Base-by-base conservation (phyloP, 352 stramenopile genomes). In the Pythium coloratum region DNA sequence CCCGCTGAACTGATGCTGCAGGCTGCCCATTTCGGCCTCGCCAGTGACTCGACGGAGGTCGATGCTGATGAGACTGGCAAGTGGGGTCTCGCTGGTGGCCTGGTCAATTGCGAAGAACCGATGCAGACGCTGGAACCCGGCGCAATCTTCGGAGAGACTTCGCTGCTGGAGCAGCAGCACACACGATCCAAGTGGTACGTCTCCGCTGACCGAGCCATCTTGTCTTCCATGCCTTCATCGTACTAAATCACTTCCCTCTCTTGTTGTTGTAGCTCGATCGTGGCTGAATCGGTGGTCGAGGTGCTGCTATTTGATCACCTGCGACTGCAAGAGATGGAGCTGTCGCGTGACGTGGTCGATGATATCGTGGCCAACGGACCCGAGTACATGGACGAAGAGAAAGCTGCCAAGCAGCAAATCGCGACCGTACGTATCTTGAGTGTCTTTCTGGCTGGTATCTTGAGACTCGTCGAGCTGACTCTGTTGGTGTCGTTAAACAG, bases 241-340 rank as follows among this genome's bases (percentile, higher is more conserved):
- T 40, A 10, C 34, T 40, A 46, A 18, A 18, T 46, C 8, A 18
- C 38, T 46, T 24, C 20, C 20, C 13, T 6, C 13, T 46, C 42
- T 49, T 59, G 7, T 33, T 33, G 30, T 38, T 53, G 55, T 55
- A 86, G 77, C 58, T 77, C 78, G 20, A 63, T 92, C 26, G 72
- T 90, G 49, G 80, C 81, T 16, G 77, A 92, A 42, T 89, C 80
- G 32, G 76, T 92, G 20, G 81, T 90, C 24, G 84, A 92, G 62
- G 81, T 90, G 56, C 68, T 92, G 26, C 63, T 90, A 2, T 88
- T 92, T 44, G 77, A 90, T 42, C 82, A 92, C 51, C 76, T 84
- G 70, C 80, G 80, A 14, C 69, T 92, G n/a, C 84, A 92, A 61
- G 84, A 92, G 59, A 92, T 92, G 82, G 80, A 88, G 62, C 59